Evolutionary conservation across 129 eudicot species (phyloP), one percentile per base, ranked within the genome.

Genomic region (Mikania micrantha): DNA sequence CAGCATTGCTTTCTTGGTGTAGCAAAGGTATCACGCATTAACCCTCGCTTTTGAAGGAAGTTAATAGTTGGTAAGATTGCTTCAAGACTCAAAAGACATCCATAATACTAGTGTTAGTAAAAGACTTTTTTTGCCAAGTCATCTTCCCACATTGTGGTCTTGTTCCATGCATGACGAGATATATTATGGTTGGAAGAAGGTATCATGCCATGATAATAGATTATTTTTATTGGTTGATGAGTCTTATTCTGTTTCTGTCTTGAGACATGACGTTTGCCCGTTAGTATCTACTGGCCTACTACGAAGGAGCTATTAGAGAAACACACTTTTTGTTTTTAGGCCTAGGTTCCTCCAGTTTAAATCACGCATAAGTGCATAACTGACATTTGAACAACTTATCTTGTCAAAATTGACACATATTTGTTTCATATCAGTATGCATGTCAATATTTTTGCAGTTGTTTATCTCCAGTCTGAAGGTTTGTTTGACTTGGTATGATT

Each of bases 21-120:
- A 80, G 85, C 96, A 79, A 86, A 93, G 96, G 93, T 94, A 86
- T 82, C 90, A 87, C 78, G 82, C 88, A 71, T 79, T 79, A 77
- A 79, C 67, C 80, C 83, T 70, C 20, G 77, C 83, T 68, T 77
- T 84, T 89, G 95, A 91, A 84, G 95, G 95, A 89, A 82, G 86
- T 86, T 83, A 67, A 75, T 87, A 83, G 99, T 85, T 86, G 97
- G 96, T 94, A 94, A 89, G 99, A 89, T 73, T 86, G 95, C 96
- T 94, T 93, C 77, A 82, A 89, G 99, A 89, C 97, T 94, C 72
- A 41, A 83, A 85, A 80, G 67, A 61, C 67, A 82, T 88, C 85
- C 79, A 81, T 80, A 81, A 68, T 82, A 78, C 76, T 81, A 80
- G 74, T 81, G 68, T 57, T 75, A 77, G 74, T 77, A 75, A 74